phyloP scores from a whole-genome alignment of 2,329 filamentous ascomycete genomes.

The Dryadomyces quercivorus region DNA sequence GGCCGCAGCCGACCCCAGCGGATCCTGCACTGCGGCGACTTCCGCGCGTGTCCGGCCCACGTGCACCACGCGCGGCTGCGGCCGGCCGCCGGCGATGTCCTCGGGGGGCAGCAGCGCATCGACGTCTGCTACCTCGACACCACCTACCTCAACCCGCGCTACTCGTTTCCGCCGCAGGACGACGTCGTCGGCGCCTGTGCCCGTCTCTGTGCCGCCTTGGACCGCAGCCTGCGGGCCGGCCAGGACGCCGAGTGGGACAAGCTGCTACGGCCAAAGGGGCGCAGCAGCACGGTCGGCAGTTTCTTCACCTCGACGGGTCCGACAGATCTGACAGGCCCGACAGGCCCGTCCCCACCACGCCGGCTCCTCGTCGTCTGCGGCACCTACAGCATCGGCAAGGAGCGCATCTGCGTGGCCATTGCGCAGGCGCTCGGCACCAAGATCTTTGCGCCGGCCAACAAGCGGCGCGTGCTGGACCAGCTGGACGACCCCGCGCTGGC shows the following conservation, averaged over 20 bases:
- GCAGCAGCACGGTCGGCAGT: neutral
- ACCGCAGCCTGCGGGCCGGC: conserved; percentile 20
- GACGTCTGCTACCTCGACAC: conserved; percentile 96
- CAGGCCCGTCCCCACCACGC: conserved; percentile 25
- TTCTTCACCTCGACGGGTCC: conserved; percentile 12
- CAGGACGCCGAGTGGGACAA: conserved; percentile 35
- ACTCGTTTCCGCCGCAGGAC: conserved; percentile 81
- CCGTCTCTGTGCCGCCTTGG: conserved; percentile 59
- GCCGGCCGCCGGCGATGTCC: conserved; percentile 58
- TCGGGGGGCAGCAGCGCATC: conserved; percentile 72
- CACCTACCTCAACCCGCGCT: conserved; percentile 90
- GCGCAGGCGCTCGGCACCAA: conserved; percentile 75
- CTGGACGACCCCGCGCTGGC: conserved; percentile 77
- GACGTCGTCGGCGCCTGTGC: conserved; percentile 82
- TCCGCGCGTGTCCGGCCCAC: conserved; percentile 78
- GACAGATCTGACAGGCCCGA: too few relatives aligned
- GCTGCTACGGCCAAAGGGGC: conserved; percentile 23
- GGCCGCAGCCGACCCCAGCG: conserved; percentile 51
- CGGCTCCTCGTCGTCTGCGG: conserved; percentile 85
- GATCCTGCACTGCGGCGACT: conserved; percentile 91
- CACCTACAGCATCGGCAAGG: conserved; percentile 96
- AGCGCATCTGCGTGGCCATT: conserved; percentile 87
- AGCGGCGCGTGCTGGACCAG: conserved; percentile 73
- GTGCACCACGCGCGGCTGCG: conserved; percentile 69
- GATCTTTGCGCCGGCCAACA: conserved; percentile 75